Evolutionary conservation across 768 basidiomycete species (phyloP).

Genomic region (Suillus subluteus): DNA sequence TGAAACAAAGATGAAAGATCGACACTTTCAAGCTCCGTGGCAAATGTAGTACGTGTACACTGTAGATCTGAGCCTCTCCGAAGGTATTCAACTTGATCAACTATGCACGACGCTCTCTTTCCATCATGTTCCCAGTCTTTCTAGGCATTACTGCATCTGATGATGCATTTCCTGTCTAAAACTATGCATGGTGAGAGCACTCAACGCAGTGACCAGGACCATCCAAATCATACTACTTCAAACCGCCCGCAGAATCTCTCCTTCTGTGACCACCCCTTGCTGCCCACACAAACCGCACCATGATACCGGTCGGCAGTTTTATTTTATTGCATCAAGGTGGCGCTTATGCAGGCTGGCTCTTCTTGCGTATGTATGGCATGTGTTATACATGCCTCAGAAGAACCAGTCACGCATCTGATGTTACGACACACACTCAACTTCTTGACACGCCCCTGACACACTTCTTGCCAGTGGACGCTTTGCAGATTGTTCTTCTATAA

Average conservation of each 20-base stretch:
- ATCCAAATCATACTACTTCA: neutral
- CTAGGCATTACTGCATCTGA: neutral
- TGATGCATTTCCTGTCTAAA: neutral
- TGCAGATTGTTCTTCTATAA: conserved; percentile 97
- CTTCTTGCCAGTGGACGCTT: conserved; percentile 75
- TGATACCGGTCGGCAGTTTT: neutral
- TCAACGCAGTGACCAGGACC: neutral
- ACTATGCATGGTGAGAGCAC: neutral
- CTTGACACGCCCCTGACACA: conserved; percentile 95
- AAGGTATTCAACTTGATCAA: too few species aligned
- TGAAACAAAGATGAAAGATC: neutral
- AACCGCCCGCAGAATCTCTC: neutral
- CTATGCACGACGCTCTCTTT: neutral
- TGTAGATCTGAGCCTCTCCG: too few species aligned
- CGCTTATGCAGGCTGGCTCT: neutral
- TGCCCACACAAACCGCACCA: neutral
- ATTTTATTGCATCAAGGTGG: neutral
- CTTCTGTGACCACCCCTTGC: neutral
- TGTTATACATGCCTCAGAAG: neutral
- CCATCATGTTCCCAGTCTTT: neutral
- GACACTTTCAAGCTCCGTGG: neutral
- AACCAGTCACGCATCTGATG: neutral
- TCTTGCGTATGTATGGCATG: neutral
- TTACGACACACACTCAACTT: conserved; percentile 48
- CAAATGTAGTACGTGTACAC: too few species aligned